Conservation (phyloP, 2,329 filamentous ascomycete species). For the Zarea fungicola region DNA sequence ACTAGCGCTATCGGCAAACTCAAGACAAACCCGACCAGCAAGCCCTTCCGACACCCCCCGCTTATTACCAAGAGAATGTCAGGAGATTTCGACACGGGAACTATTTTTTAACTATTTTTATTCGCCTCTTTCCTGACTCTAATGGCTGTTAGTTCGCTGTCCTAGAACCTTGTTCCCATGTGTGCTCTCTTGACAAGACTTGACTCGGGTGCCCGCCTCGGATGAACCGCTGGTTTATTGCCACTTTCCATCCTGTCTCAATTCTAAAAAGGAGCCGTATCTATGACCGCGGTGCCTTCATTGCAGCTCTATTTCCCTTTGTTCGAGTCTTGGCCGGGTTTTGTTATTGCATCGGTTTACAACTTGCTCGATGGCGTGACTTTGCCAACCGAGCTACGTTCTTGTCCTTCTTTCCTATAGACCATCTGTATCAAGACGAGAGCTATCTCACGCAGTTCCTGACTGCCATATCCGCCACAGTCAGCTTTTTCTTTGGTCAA, state of each 20-base stretch:
- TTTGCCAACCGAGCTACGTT: not conserved
- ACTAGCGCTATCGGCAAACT: slow-evolving; percentile 5
- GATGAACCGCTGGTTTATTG: not conserved
- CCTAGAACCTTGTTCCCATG: slow-evolving; percentile 1
- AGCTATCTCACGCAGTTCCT: not conserved
- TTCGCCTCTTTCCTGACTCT: not conserved
- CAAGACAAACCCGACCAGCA: not conserved
- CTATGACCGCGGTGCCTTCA: slow-evolving; percentile 1
- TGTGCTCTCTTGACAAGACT: slow-evolving; percentile 1
- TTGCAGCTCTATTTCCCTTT: slow-evolving; percentile 2
- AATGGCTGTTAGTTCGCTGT: not conserved
- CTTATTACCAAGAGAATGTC: slow-evolving; percentile 3
- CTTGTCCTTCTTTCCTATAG: not conserved
- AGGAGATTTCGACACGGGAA: slow-evolving; percentile 1
- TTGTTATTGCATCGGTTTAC: not conserved
- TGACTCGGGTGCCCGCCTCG: slow-evolving; percentile 4
- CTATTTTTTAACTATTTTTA: not conserved
- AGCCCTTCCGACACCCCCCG: slow-evolving; percentile 3
- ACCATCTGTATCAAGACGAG: not conserved
- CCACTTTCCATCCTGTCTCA: not conserved
- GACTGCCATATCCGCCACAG: no score
- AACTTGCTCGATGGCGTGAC: slow-evolving; percentile 4
- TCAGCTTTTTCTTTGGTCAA: not conserved
- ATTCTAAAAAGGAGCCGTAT: slow-evolving; percentile 1
- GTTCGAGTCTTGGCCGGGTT: slow-evolving; percentile 1